phyloP scores from a whole-genome alignment of 345 rosid genomes.

The Hibiscus trionum region DNA sequence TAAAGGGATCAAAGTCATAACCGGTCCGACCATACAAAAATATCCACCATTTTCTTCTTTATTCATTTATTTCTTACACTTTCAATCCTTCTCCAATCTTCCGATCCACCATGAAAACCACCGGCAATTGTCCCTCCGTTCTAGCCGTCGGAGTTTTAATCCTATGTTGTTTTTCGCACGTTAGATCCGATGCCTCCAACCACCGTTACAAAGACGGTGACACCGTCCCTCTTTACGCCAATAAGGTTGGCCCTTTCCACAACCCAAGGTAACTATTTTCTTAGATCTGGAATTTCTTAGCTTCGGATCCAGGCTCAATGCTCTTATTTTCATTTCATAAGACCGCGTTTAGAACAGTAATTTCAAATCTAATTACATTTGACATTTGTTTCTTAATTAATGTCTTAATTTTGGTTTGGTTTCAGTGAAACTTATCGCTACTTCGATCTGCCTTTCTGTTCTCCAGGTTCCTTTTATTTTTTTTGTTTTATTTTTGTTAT shows the following conservation, averaged over 20 bases:
- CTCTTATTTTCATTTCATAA: neutral
- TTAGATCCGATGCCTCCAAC: constrained; percentile 56
- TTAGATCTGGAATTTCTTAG: neutral
- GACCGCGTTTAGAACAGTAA: neutral
- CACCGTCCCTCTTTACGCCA: constrained; percentile 62
- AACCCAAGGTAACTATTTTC: constrained; percentile 51
- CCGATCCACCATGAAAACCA: neutral
- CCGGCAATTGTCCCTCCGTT: constrained; percentile 15
- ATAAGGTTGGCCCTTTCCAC: constrained; percentile 78
- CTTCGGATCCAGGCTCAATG: neutral
- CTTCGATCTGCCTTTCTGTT: constrained; percentile 73
- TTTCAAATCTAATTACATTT: neutral
- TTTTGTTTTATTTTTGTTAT: neutral
- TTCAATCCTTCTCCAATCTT: neutral
- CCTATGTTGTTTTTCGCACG: constrained; percentile 22
- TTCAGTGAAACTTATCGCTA: constrained; percentile 66
- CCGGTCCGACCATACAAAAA: too few species aligned
- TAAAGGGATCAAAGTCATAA: too few species aligned
- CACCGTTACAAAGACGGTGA: constrained; percentile 72
- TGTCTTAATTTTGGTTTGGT: constrained; percentile 15
- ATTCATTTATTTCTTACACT: neutral
- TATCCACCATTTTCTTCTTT: too few species aligned
- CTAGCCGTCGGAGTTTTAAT: constrained; percentile 30
- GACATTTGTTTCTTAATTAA: neutral
- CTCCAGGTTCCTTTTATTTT: constrained; percentile 33